phyloP scores from a whole-genome alignment of 441 rosid species.

The Populus hybrid region DNA sequence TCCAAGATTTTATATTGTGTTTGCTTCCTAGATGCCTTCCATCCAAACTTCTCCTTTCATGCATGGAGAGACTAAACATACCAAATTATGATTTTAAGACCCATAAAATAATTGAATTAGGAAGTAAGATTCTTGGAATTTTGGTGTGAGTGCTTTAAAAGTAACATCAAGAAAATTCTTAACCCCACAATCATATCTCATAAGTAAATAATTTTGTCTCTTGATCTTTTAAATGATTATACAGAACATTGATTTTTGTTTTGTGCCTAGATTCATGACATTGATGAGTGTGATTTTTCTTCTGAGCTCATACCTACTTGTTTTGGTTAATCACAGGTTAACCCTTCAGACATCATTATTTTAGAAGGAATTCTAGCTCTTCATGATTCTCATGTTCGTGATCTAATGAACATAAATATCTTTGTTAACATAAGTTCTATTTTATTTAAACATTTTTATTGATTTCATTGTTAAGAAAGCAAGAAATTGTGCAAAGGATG shows the following conservation, averaged over 20 bases:
- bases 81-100: slow-evolving; percentile 86
- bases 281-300: background rate
- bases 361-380: slow-evolving; percentile 90
- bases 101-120: slow-evolving; percentile 46
- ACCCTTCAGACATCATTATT: slow-evolving; percentile 85
- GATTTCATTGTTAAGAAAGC: background rate
- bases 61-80: slow-evolving; percentile 72
- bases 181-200: background rate
- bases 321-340: slow-evolving; percentile 49
- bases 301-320: background rate
- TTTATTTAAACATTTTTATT: background rate
- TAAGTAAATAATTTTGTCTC: background rate
- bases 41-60: slow-evolving; percentile 68
- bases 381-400: slow-evolving; percentile 85
- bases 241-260: background rate
- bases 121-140: slow-evolving; percentile 14
- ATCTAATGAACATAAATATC: slow-evolving; percentile 95
- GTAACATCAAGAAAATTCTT: background rate
- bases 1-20: background rate
- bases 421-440: slow-evolving; percentile 84
- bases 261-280: background rate
- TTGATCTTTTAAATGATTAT: background rate
- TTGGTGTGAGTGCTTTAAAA: background rate
- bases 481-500: too few relatives aligned
- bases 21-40: slow-evolving; percentile 63